Base-by-base conservation (phyloP, 441 rosid genomes). In the Bruguiera hainesii region DNA sequence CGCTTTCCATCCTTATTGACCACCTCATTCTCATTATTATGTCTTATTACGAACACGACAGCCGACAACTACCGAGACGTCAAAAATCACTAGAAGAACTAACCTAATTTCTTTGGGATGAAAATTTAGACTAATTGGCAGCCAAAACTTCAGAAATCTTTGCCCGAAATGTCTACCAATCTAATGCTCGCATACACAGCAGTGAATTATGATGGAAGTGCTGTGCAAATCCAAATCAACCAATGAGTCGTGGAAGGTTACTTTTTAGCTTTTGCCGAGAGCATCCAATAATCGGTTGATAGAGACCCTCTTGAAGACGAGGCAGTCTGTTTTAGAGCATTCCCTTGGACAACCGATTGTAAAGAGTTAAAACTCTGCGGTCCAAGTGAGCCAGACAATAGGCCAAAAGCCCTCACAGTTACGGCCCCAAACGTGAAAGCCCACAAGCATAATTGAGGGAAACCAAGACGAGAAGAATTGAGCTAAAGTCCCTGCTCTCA, bases 321-420 rank as follows among this genome's bases (percentile, higher is more conserved):
- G 75, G 49, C 71, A 5, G 39, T n/a, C 64, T 3, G 37, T 39
- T 63, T 9, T 29, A 63, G 28, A 53, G 52, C 64, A 63, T 49
- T 61, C 31, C 63, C 28, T 39, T 39, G 48, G 33, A 50, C 67
- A 50, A 29, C 20, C 31, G 39, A 30, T 59, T 42, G 35, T 42
- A 7, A 30, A 59, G 18, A 39, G 48, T 39, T 31, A 6, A 6
- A 56, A 61, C 51, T 1, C 4, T 28, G 60, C 4, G 28, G 35
- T 29, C 42, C 23, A 19, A 49, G 42, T 7, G 51, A 39, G 28
- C 67, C 7, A 46, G 31, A 42, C 20, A 23, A 4, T 35, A 4
- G 9, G 28, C 46, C 62, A 57, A 3, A 56, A 39, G 23, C 60
- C 20, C 56, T 42, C 46, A 25, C 33, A 10, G 39, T 4, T 7